phyloP scores from a whole-genome alignment of 345 rosid genomes.

The Melastoma malabathricum region DNA sequence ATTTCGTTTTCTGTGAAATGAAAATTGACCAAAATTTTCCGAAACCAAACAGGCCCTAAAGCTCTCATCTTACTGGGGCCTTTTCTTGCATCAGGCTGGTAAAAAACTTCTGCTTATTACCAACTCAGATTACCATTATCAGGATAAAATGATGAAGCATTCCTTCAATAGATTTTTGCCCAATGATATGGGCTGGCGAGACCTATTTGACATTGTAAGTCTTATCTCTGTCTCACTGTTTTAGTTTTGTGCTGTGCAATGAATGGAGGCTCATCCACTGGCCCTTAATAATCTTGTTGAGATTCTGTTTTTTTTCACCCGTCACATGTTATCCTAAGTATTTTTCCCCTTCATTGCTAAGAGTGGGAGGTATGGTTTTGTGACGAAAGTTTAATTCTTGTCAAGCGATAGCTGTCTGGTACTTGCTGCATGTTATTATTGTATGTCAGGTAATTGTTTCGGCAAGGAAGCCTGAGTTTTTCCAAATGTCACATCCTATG shows the following conservation, averaged over 20 bases:
- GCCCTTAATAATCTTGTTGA: too few relatives aligned
- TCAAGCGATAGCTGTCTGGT: neutral
- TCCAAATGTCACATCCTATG: conserved; percentile 91
- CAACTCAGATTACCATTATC: conserved; percentile 89
- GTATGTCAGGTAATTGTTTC: conserved; percentile 70
- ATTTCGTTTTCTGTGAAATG: too few relatives aligned
- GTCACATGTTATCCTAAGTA: too few relatives aligned
- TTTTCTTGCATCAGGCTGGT: conserved; percentile 58
- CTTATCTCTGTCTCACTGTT: too few relatives aligned
- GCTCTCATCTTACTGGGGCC: conserved; percentile 8
- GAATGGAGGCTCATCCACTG: too few relatives aligned
- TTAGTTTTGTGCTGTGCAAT: too few relatives aligned
- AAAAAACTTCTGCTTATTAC: conserved; percentile 90
- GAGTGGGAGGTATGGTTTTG: too few relatives aligned
- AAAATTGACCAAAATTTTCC: too few relatives aligned
- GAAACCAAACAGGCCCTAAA: neutral
- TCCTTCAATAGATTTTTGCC: conserved; percentile 84
- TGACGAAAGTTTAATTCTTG: neutral
- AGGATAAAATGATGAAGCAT: conserved; percentile 95
- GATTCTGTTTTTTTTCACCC: too few relatives aligned
- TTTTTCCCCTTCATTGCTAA: too few relatives aligned
- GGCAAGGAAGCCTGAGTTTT: conserved; percentile 96
- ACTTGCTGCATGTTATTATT: neutral
- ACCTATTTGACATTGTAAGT: conserved; percentile 79
- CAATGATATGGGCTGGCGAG: conserved; percentile 87